These are phyloP conservation scores for Tetracladium setigerum DNA, from an alignment of 495 filamentous ascomycete species.

Conservation along the genomic window DNA sequence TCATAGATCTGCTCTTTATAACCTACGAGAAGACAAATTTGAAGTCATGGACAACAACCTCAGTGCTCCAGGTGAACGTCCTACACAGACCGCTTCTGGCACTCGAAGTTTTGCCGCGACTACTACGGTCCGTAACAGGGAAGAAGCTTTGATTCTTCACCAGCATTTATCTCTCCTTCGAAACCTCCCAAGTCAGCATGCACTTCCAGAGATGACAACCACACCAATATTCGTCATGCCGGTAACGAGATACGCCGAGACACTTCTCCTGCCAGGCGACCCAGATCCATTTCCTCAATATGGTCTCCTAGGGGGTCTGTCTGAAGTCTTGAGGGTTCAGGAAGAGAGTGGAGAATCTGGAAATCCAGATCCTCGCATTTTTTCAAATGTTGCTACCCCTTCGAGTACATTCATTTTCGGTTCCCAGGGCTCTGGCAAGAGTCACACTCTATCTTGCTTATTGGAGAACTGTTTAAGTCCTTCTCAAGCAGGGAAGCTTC, in stretches of 20 bases:
- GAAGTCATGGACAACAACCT: not conserved
- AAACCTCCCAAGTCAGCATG: not conserved
- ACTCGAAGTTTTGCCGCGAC: not conserved
- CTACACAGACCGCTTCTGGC: not conserved
- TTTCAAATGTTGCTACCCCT: conserved; percentile 59
- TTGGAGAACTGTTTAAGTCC: conserved; percentile 54
- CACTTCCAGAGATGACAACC: conserved; percentile 21
- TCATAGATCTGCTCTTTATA: no score
- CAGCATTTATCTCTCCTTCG: not conserved
- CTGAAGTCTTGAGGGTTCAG: conserved; percentile 2
- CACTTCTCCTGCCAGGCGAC: not conserved
- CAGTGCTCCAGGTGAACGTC: not conserved
- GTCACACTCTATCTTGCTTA: conserved; percentile 63
- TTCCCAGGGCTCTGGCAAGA: no score
- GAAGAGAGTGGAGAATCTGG: no score
- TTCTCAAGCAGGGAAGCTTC: conserved; percentile 27
- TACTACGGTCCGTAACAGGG: not conserved
- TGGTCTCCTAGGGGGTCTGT: conserved; percentile 31
- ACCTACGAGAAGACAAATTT: no score
- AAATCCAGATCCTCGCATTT: conserved; percentile 42
- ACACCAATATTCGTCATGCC: conserved; percentile 32
- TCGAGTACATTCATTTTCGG: conserved; percentile 67
- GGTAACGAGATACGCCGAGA: conserved; percentile 24
- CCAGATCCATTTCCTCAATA: conserved; percentile 30
- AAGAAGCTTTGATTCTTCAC: not conserved